Evolutionary conservation across 371 early-diverging fungal species (phyloP).

Genomic region (Rhizopus microsporus): DNA sequence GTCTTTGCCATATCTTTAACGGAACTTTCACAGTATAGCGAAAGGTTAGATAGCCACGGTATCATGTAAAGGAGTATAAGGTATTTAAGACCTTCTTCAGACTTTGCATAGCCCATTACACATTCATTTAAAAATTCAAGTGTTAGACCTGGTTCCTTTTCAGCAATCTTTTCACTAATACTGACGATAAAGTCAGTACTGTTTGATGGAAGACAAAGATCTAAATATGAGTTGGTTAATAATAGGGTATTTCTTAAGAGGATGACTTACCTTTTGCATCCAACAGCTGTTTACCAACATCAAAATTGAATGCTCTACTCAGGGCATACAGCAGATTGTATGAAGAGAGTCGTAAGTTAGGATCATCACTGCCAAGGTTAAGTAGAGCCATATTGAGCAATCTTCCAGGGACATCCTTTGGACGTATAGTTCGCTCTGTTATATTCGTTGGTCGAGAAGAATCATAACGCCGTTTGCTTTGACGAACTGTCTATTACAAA

Average conservation of each 20-base stretch:
- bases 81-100: constrained; percentile 66
- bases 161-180: constrained; percentile 79
- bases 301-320: constrained; percentile 74
- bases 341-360: constrained; percentile 73
- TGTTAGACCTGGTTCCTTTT: constrained; percentile 74
- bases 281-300: constrained; percentile 75
- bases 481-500: constrained; percentile 50
- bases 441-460: constrained; percentile 60
- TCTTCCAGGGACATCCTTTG: constrained; percentile 87
- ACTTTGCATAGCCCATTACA: constrained; percentile 76
- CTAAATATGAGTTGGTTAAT: constrained; percentile 24
- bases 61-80: constrained; percentile 83
- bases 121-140: constrained; percentile 86
- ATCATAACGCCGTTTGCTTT: constrained; percentile 68
- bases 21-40: constrained; percentile 48
- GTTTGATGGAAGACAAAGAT: constrained; percentile 85
- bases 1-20: constrained; percentile 56
- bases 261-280: constrained; percentile 64
- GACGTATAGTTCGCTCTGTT: constrained; percentile 71
- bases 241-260: too few species aligned
- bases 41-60: constrained; percentile 85
- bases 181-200: constrained; percentile 74
- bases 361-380: constrained; percentile 79
- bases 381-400: constrained; percentile 86
- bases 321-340: constrained; percentile 86